Evolutionary conservation across 2,329 filamentous ascomycete genomes (phyloP), one percentile per base, ranked within the genome.

Genomic region (Trichoderma oligosporum): DNA sequence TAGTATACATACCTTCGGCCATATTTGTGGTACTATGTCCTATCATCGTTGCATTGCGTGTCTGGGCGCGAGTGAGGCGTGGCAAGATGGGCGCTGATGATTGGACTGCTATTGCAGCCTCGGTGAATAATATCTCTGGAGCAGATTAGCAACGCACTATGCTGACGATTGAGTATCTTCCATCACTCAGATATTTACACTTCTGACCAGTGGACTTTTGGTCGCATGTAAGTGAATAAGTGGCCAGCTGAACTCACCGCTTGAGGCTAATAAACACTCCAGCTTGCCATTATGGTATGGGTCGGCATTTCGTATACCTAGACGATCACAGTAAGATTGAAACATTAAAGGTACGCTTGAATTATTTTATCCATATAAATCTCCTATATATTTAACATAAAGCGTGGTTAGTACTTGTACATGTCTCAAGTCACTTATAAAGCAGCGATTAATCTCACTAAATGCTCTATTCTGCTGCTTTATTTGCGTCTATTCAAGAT

Each of bases 341-440:
- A 51, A 41, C 36, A 8, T 35, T 39, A 11, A 39, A 39, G 16
- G 33, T 51, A 31, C 16, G 47, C n/a, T 48, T 25, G 4, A 25
- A 16, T 5, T 12, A n/a, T 25, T 5, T 6, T 12, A 36, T 25
- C 12, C 14, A 25, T 3, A 18, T 4, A n/a, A n/a, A 2, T 16
- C 16, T 18, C 4, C 8, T 7, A 2, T 16, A 2, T 48, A 7
- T 36, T 20, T 48, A 24, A 36, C n/a, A 36, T 11, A 14, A 1
- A 24, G 31, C 7, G 14, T 14, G 18, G 20, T 24, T 18, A 48
- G 46, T 48, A 36, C 31, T n/a, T 48, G 31, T 48, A 36, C 14
- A 36, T 48, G 46, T 51, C 47, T 2, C 47, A 51, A 51, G 16
- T 41, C 24, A 51, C 47, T 35, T 51, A 29, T 16, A 41, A 51